Evolutionary conservation across 1,139 yeast species (phyloP), one percentile per base, ranked within the genome.

Genomic region (Pichia sp.): DNA sequence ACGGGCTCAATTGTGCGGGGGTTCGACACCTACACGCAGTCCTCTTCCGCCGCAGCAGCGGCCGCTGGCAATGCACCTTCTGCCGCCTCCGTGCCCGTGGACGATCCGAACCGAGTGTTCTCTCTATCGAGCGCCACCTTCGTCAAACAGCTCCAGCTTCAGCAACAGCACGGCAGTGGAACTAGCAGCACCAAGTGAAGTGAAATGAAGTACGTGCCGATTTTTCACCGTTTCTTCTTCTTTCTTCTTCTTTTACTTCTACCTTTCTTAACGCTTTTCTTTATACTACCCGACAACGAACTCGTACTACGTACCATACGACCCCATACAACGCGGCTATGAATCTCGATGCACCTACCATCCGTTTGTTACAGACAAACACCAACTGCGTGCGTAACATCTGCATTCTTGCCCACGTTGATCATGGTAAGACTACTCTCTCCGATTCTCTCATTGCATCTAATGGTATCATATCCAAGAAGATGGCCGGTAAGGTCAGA

Each of bases 391-490:
- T 91, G 24, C 68, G 98, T 41, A 93, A 93, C 59, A 86, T 93
- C 31, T 93, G 98, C 60, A 87, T 93, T 44, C 67, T 93, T 37
- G 99, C 99, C 1, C 99, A 93, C 61, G 98, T 93, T 22, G 99
- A 93, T 57, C 99, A 93, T 57, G 99, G 99, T 29, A 93, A 91
- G 62, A 93, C 99, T 0, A 85, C 97, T 3, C 66, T 93, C 30
- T 83, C 96, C 36, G 99, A 93, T 59, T 84, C 95, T 7, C 65
- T 93, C 35, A 63, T 93, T 34, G 97, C 98, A 21, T 82, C 95
- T 34, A 93, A 93, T 62, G 98, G 98, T 36, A 87, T 93, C 57
- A 87, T 93, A 39, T 88, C 98, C 0, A 95, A 83, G 48, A 70
- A 91, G 52, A 71, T 88, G 74, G 98, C 97, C 3, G 99, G 98